Conservation (phyloP, 495 filamentous ascomycete genomes). For the Daldinia childiae region DNA sequence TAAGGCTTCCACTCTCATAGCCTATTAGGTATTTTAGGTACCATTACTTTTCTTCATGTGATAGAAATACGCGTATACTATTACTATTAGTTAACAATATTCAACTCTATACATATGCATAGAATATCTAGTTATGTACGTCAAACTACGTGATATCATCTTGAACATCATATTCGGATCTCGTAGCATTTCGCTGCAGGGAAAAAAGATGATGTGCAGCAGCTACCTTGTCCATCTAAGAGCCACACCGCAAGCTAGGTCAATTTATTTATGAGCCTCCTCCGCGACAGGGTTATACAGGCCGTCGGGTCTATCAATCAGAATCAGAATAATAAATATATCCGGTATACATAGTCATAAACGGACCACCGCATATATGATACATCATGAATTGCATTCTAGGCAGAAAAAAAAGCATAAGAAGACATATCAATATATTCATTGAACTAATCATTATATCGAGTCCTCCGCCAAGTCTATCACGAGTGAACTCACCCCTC, state of each 20-base stretch:
- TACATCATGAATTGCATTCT: no score
- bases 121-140: background rate
- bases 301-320: slow-evolving; percentile 6
- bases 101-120: background rate
- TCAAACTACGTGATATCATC: background rate
- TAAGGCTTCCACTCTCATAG: background rate
- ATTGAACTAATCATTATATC: slow-evolving; percentile 23
- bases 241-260: slow-evolving; percentile 8
- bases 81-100: background rate
- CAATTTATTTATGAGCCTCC: slow-evolving; percentile 41
- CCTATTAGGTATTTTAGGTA: background rate
- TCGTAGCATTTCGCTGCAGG: slow-evolving; percentile 2
- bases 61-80: background rate
- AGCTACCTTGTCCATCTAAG: slow-evolving; percentile 4
- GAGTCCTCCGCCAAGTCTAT: slow-evolving; percentile 27
- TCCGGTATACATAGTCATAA: no score
- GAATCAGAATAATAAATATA: no score
- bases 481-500: slow-evolving; percentile 12
- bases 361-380: no score
- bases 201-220: slow-evolving; percentile 25
- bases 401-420: background rate
- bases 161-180: background rate
- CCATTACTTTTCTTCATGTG: background rate
- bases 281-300: slow-evolving; percentile 25
- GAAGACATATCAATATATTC: slow-evolving; percentile 25